Evolutionary conservation across 2,329 filamentous ascomycete genomes (phyloP).

Genomic region (Periconia sp.): DNA sequence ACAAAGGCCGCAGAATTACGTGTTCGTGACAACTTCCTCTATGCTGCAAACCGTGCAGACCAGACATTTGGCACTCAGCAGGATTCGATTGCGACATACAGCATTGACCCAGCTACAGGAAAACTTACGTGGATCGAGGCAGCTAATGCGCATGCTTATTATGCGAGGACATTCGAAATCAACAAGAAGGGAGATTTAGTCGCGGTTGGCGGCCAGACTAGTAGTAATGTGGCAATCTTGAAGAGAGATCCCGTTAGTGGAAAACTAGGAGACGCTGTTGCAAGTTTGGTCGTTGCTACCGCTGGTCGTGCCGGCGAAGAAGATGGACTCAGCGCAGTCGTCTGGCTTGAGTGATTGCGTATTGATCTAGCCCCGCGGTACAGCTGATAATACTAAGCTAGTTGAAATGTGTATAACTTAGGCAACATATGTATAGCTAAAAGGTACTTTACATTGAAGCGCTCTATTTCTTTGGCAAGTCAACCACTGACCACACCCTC

Average conservation of each 20-base stretch:
- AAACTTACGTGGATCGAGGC: conserved; percentile 24
- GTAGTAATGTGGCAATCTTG: conserved; percentile 23
- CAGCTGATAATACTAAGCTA: too few species aligned
- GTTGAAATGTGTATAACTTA: too few species aligned
- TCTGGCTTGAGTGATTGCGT: conserved; percentile 28
- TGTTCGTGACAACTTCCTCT: conserved; percentile 28
- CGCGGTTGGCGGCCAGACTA: conserved; percentile 27
- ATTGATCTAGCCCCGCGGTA: too few species aligned
- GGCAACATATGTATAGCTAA: too few species aligned
- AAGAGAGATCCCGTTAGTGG: conserved; percentile 21
- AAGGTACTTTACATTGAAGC: too few species aligned
- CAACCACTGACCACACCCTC: too few species aligned
- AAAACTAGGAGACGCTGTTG: conserved; percentile 21
- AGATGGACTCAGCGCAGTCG: conserved; percentile 23
- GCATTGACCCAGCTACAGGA: conserved; percentile 20
- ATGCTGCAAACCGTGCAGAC: conserved; percentile 34
- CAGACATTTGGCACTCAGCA: conserved; percentile 27
- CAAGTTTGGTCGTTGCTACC: conserved; percentile 18
- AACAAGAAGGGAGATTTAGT: conserved; percentile 24
- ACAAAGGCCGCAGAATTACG: conserved; percentile 31
- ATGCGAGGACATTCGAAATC: conserved; percentile 30
- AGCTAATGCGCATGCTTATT: conserved; percentile 27
- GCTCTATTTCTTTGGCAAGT: too few species aligned
- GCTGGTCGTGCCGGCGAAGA: conserved; percentile 21
- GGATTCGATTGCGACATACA: conserved; percentile 29